Conservation (phyloP, 1,284 basidiomycete species). For the Heliocybe sulcata region DNA sequence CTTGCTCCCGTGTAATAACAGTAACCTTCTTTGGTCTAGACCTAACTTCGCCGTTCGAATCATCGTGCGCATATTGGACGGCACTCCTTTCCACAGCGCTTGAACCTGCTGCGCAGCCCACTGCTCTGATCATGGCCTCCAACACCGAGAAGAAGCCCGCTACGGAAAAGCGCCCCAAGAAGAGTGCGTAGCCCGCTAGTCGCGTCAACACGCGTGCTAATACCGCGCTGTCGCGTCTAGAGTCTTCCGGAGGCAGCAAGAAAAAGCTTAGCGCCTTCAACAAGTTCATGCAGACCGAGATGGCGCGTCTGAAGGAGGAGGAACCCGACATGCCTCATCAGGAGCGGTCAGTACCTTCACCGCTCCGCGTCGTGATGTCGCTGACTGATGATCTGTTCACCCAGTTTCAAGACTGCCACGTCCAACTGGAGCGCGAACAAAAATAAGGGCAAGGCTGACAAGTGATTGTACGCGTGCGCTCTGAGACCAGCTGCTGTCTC, state of each 20-base stretch:
- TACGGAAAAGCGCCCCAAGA: conserved; percentile 10
- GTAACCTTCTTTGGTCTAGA: conserved; percentile 1
- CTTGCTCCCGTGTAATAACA: not conserved
- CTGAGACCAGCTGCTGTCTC: conserved; percentile 1
- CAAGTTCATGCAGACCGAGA: conserved; percentile 74
- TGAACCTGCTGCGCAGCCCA: not conserved
- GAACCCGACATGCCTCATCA: conserved; percentile 64
- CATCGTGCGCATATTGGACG: conserved; percentile 1
- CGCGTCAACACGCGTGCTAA: not conserved
- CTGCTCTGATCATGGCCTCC: conserved; percentile 1
- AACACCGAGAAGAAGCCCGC: conserved; percentile 10
- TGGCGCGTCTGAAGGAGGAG: conserved; percentile 65
- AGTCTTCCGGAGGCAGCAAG: conserved; percentile 33
- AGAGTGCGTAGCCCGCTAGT: not conserved
- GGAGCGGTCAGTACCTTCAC: conserved; percentile 46
- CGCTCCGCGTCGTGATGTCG: conserved; percentile 3
- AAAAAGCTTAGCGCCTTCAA: conserved; percentile 66
- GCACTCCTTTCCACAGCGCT: not conserved
- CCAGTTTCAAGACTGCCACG: conserved; percentile 68
- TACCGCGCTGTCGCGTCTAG: conserved; percentile 14
- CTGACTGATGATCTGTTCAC: conserved; percentile 8
- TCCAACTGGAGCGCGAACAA: conserved; percentile 70
- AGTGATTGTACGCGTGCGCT: conserved; percentile 5
- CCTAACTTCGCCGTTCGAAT: not conserved
- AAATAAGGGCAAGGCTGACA: conserved; percentile 48